Evolutionary conservation across 495 filamentous ascomycete genomes (phyloP).

Genomic region (Clavariopsis aquatica): DNA sequence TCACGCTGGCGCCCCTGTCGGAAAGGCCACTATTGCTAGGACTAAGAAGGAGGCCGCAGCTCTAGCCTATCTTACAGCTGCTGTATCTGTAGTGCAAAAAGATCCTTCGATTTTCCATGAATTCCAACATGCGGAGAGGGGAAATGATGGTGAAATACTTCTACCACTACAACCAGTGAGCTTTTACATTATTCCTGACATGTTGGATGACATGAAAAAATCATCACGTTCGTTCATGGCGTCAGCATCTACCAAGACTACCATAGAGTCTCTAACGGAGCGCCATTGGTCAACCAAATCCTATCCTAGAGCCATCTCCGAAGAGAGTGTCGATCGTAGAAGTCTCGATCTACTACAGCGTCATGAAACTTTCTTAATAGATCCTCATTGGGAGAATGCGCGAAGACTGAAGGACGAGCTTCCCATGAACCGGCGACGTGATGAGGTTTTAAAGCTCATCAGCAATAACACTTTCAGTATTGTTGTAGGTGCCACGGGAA

Average conservation of each 20-base stretch:
- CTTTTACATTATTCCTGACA: background rate
- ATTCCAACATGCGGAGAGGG: background rate
- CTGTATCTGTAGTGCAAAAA: background rate
- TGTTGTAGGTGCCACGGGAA: conserved; percentile 59
- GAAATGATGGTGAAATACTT: background rate
- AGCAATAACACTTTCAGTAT: conserved; percentile 54
- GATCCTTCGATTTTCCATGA: background rate
- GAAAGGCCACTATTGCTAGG: background rate
- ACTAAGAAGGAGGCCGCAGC: background rate
- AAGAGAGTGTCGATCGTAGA: background rate
- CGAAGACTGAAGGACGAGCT: conserved; percentile 30
- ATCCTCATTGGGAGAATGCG: background rate
- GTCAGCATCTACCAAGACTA: background rate
- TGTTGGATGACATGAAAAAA: background rate
- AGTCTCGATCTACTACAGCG: background rate
- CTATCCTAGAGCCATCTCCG: background rate
- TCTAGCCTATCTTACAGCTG: background rate
- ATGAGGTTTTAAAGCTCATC: conserved; percentile 52
- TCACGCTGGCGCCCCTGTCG: background rate
- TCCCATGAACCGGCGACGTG: conserved; percentile 54
- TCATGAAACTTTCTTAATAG: background rate
- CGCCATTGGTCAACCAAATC: background rate
- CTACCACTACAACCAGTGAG: background rate
- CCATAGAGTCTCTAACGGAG: background rate
- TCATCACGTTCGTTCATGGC: background rate